These are phyloP conservation scores for Leccinum broughii DNA, from an alignment of 768 basidiomycete species.

Conservation along the genomic window DNA sequence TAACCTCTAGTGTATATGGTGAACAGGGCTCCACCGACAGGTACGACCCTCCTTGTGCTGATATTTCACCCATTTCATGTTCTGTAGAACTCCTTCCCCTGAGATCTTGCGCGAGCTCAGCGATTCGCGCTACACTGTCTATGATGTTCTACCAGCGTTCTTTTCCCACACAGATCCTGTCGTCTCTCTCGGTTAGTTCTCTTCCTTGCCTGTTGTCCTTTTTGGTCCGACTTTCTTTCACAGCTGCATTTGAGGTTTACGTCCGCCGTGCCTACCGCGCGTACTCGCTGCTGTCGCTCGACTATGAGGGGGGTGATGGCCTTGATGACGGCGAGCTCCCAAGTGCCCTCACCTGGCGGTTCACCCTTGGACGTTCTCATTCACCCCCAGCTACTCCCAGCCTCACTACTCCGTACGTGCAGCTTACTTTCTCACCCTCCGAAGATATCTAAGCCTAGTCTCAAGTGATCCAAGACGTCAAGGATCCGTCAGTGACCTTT, in stretches of 20 bases:
- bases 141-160: conserved; percentile 94
- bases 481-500: conserved; percentile 94
- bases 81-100: conserved; percentile 68
- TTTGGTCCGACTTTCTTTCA: conserved; percentile 2
- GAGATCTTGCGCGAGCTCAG: conserved; percentile 91
- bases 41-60: conserved; percentile 35
- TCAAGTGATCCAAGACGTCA: conserved; percentile 68
- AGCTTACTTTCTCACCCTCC: neutral
- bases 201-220: neutral
- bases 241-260: conserved; percentile 95
- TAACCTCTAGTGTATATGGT: conserved; percentile 87
- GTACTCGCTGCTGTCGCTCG: conserved; percentile 86
- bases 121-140: conserved; percentile 96
- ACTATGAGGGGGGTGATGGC: conserved; percentile 92
- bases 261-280: conserved; percentile 94
- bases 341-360: conserved; percentile 86
- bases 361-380: conserved; percentile 89
- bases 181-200: conserved; percentile 72
- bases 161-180: conserved; percentile 85
- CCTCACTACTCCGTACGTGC: conserved; percentile 40
- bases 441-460: conserved; percentile 11
- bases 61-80: conserved; percentile 4
- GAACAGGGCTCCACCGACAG: conserved; percentile 67
- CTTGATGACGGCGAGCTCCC: conserved; percentile 82
- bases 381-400: conserved; percentile 84